Base-by-base conservation (phyloP, 768 basidiomycete species). In the Kwoniella bestiolae region DNA sequence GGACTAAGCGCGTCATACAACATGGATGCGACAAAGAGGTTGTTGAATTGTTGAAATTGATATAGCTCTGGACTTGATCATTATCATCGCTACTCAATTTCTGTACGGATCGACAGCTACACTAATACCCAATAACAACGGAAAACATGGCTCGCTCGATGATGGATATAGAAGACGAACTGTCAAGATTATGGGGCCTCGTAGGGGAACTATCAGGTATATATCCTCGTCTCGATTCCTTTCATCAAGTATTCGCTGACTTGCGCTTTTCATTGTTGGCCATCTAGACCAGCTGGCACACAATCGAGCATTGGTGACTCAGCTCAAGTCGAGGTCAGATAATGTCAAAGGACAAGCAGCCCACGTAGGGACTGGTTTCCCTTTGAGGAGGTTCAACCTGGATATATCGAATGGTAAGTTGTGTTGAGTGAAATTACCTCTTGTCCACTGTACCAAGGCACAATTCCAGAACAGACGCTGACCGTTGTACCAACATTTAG, bases 291-390 rank as follows among this genome's bases (percentile, higher is more conserved):
- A 81, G 66, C 86, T 95, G 56, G 84, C 86, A 1, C 87, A 87
- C 71, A 97, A 96, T 82, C 86, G 91, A 58, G 90, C 89, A 74
- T 84, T 93, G 66, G 85, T 91, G 2, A 83, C 73, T 28, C 83
- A 86, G 3, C 84, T 96, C 29, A 88, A 91, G 57, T 82, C 85
- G 8, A 89, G 91, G 75, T 86, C 90, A 5, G 84, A 83, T 3
- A 79, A 87, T 5, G 85, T 95, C 77, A 92, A 93, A 86, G 86
- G 85, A n/a, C 89, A 93, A 80, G 90, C 92, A 18, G 82, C 85
- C 0, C 85, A 92, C 72, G 82, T 85, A 2, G 86, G 87, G 5
- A 86, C 89, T 26, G 91, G 91, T 2, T 91, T 90, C 78, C 85
- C 88, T 0, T 83, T 97, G 44, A 84, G 93, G 70, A 86, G 94